Evolutionary conservation across 148 eudicot genomes (phyloP).

Genomic region (Talinum fruticosum): DNA sequence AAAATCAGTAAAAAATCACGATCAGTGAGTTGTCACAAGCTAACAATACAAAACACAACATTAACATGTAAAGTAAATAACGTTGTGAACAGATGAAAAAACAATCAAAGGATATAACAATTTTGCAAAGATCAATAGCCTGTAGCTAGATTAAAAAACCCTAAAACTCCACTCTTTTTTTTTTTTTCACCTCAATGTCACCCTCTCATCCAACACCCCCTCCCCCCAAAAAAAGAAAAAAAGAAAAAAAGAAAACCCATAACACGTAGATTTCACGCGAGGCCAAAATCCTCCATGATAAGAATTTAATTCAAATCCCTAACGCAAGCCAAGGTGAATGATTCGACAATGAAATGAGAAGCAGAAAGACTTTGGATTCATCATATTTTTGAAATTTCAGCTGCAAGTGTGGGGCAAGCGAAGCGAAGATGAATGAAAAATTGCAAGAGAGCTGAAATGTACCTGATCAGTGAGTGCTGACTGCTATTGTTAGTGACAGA

Average conservation of each 20-base stretch:
- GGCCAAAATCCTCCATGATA: not conserved
- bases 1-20: no score
- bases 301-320: not conserved
- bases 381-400: not conserved
- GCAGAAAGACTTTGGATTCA: not conserved
- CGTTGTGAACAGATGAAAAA: not conserved
- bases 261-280: not conserved
- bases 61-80: not conserved
- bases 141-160: not conserved
- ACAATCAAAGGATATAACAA: not conserved
- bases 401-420: not conserved
- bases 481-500: not conserved
- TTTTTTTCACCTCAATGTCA: no score
- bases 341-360: not conserved
- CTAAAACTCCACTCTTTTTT: not conserved
- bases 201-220: no score
- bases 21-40: no score
- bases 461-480: conserved; percentile 16
- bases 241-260: not conserved
- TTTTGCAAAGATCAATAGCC: not conserved
- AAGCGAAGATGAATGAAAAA: not conserved
- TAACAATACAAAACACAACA: not conserved
- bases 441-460: not conserved
- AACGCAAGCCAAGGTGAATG: not conserved
- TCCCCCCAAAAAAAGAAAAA: not conserved